Conservation (phyloP, 345 rosid species). For the Acer saccharum region DNA sequence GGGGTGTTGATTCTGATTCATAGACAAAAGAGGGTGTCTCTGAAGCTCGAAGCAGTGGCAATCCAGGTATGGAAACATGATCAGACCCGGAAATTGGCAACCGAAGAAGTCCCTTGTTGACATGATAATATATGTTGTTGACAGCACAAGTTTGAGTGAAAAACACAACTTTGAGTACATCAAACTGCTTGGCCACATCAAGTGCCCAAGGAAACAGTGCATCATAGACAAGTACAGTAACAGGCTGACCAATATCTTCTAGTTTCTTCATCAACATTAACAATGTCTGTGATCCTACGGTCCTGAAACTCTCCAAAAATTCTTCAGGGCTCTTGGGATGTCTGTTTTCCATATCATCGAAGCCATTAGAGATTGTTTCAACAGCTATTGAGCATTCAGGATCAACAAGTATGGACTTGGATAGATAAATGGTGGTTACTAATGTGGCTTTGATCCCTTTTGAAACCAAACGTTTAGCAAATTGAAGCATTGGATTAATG, state of each 20-base stretch:
- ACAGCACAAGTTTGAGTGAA: constrained; percentile 38
- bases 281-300: constrained; percentile 19
- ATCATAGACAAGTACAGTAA: constrained; percentile 25
- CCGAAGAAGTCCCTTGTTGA: constrained; percentile 12
- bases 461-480: constrained; percentile 16
- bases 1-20: constrained; percentile 21
- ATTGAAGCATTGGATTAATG: not conserved
- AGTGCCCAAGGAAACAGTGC: constrained; percentile 33
- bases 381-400: not conserved
- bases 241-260: not conserved
- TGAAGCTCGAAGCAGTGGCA: constrained; percentile 25
- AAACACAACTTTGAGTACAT: constrained; percentile 27
- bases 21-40: constrained; percentile 30
- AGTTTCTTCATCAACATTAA: constrained; percentile 14
- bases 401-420: not conserved
- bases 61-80: constrained; percentile 23
- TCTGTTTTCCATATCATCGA: too few relatives aligned
- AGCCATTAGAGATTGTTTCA: constrained; percentile 18
- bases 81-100: constrained; percentile 15
- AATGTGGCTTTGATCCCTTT: constrained; percentile 17
- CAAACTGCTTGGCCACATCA: constrained; percentile 34
- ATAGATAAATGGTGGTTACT: not conserved
- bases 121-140: constrained; percentile 19
- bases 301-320: too few relatives aligned
- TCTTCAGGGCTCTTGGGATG: too few relatives aligned